A percentile compares a stretch with the other conserved stretches of the same genome.
These are phyloP conservation scores for Phytopythium montanum DNA, from an alignment of 352 stramenopile genomes.

Conservation along the genomic window DNA sequence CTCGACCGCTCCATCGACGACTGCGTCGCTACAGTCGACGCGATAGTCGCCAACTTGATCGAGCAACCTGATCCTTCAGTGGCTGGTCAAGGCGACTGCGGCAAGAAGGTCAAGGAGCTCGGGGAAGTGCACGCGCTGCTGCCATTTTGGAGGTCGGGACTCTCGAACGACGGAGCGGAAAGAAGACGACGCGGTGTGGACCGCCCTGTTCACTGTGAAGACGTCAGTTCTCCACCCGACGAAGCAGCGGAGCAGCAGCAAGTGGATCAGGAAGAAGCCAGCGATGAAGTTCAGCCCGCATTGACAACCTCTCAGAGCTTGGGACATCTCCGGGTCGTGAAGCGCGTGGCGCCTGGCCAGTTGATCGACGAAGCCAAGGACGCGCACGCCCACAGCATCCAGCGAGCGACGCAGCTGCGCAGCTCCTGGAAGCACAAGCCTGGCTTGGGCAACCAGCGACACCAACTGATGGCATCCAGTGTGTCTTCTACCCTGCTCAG, in stretches of 20 bases:
- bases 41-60: constrained; percentile 37
- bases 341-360: constrained; percentile 6
- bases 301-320: not conserved
- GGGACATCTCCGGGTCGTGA: not conserved
- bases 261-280: not conserved
- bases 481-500: not conserved
- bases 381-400: constrained; percentile 44
- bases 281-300: not conserved
- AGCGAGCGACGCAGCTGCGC: constrained; percentile 47
- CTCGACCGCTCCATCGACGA: constrained; percentile 34
- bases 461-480: not conserved
- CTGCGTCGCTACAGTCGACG: constrained; percentile 41
- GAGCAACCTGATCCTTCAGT: not conserved
- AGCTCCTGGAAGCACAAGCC: constrained; percentile 49
- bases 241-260: not conserved
- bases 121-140: constrained; percentile 42
- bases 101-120: constrained; percentile 31
- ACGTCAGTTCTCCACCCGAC: no score
- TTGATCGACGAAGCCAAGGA: constrained; percentile 4
- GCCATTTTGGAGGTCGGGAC: constrained; percentile 34
- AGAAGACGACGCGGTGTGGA: not conserved
- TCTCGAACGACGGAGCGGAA: constrained; percentile 6
- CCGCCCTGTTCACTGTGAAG: not conserved
- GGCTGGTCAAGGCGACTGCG: not conserved
- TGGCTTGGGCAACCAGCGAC: constrained; percentile 8